Evolutionary conservation across 495 filamentous ascomycete genomes (phyloP), one percentile per base, ranked within the genome.

Genomic region (Penicillium parvum): DNA sequence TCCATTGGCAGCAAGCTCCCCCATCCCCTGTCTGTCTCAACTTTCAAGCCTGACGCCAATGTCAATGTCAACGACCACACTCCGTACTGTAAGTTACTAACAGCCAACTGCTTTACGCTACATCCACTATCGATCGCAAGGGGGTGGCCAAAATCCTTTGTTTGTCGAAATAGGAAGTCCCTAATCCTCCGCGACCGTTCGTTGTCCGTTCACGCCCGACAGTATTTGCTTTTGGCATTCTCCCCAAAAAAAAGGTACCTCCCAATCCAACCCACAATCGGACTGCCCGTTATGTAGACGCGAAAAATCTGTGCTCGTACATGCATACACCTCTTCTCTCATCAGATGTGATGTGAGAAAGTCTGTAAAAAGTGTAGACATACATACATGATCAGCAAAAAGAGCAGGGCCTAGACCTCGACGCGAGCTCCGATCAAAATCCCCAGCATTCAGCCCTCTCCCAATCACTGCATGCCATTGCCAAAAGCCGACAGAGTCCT

Each of bases 101-200:
- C 14, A 14, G 26, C 23, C 40, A 45, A 48, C 50, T 35, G 40
- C 44, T 33, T 19, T 14, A 43, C 36, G 36, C 44, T 32, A 37
- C 32, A 39, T 43, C 44, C 35, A 39, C 43, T 39, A 22, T 16
- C 17, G 4, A 19, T 47, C 36, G 50, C 29, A 53, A 53, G 44
- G 44, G 44, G 49, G 26, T 43, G 7, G 26, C 17, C 41, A 14
- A 32, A 19, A 44, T 22, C 37, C 38, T 47, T 43, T 40, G 47
- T 42, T 52, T 52, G 49, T 35, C 32, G n/a, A n/a, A n/a, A n/a
- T n/a, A n/a, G n/a, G n/a, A n/a, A n/a, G 25, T 30, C 41, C 30
- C 41, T 14, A 16, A 15, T 18, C 26, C 16, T 28, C 20, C 17
- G 16, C 30, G 14, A 21, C 20, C 38, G 18, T 35, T 25, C 45